Percentiles rank a stretch among this genome's conserved stretches.
phyloP scores from a whole-genome alignment of 805 yeast species.

The Scheffersomyces amazonensis region DNA sequence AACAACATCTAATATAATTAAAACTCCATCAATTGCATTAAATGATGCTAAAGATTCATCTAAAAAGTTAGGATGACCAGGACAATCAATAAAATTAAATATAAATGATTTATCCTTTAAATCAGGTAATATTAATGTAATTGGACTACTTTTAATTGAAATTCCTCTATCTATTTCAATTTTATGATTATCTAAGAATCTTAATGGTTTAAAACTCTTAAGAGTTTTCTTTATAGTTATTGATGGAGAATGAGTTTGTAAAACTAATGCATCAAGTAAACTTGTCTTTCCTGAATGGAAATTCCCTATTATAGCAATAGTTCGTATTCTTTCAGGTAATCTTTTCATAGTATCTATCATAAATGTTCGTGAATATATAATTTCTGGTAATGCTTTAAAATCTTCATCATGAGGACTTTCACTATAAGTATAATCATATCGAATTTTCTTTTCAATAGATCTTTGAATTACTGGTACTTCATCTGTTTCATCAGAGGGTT shows the following conservation, averaged over 20 bases:
- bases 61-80: slow-evolving; percentile 84
- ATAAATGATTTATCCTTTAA: slow-evolving; percentile 50
- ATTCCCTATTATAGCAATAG: slow-evolving; percentile 76
- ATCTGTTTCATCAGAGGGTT: slow-evolving; percentile 27
- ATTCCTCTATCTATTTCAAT: slow-evolving; percentile 71
- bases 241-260: slow-evolving; percentile 56
- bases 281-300: slow-evolving; percentile 86
- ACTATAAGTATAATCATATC: slow-evolving; percentile 31
- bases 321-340: slow-evolving; percentile 66
- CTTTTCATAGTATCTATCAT: slow-evolving; percentile 44
- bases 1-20: slow-evolving; percentile 76
- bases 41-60: slow-evolving; percentile 69
- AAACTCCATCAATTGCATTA: slow-evolving; percentile 59
- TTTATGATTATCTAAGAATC: slow-evolving; percentile 70
- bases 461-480: slow-evolving; percentile 69
- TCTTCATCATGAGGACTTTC: slow-evolving; percentile 5
- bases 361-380: slow-evolving; percentile 61
- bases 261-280: slow-evolving; percentile 63
- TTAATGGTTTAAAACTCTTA: slow-evolving; percentile 43
- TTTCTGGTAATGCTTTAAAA: slow-evolving; percentile 48
- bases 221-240: slow-evolving; percentile 20
- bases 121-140: slow-evolving; percentile 58
- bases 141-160: slow-evolving; percentile 60
- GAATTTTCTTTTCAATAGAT: slow-evolving; percentile 33
- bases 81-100: slow-evolving; percentile 74